Evolutionary conservation across 163 green algal genomes (phyloP).

Genomic region (Trebouxiophyceae sp.): DNA sequence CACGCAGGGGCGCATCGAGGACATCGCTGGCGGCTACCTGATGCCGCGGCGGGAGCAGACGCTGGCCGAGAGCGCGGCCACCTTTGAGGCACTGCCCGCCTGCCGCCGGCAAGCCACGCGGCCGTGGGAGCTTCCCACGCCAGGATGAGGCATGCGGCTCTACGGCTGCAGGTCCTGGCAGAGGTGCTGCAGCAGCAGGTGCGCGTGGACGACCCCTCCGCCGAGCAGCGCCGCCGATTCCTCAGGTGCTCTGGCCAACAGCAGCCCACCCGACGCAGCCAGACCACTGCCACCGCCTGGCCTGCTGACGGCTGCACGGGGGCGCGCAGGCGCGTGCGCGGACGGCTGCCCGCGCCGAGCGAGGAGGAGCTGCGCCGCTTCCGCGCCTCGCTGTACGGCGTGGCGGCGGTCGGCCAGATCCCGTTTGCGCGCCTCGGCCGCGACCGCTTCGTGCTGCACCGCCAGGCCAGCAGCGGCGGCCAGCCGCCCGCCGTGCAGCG

Average conservation of each 20-base stretch:
- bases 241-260: no score
- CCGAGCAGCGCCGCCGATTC: slow-evolving; percentile 11
- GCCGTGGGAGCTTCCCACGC: background rate
- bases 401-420: slow-evolving; percentile 28
- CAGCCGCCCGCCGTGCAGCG: background rate
- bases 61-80: slow-evolving; percentile 19
- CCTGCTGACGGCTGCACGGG: background rate
- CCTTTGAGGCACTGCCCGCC: no score
- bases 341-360: slow-evolving; percentile 14
- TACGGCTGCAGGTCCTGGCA: slow-evolving; percentile 17
- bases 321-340: slow-evolving; percentile 18
- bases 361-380: slow-evolving; percentile 24
- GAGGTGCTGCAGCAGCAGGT: slow-evolving; percentile 41
- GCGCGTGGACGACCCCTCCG: slow-evolving; percentile 29
- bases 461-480: background rate
- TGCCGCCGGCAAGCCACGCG: no score
- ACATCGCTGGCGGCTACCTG: slow-evolving; percentile 7
- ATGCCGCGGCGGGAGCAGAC: slow-evolving; percentile 6
- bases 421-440: slow-evolving; percentile 27
- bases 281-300: no score
- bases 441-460: slow-evolving; percentile 9
- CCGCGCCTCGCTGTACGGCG: slow-evolving; percentile 17
- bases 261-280: no score
- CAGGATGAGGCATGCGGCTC: background rate
- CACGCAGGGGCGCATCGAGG: slow-evolving; percentile 29